Base-by-base conservation (phyloP, 805 yeast species). In the Pichia ethanolica region DNA sequence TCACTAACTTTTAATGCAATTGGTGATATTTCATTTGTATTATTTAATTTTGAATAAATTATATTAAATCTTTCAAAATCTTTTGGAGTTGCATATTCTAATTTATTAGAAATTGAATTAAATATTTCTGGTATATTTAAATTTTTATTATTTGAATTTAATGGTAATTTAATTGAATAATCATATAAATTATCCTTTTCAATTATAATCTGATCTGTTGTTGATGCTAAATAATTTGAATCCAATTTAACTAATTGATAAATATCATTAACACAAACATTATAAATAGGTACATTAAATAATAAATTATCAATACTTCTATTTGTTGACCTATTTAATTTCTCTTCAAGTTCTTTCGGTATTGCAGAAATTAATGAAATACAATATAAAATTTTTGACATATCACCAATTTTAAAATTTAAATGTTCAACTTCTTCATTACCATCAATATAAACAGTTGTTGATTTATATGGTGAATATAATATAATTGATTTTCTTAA, bases 191-290 rank as follows among this genome's bases (percentile, higher is more conserved):
- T 66, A 13, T 59, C 59, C 54, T 81, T 83, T 52, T 74, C 78
- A 57, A 81, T 67, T 34, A 85, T 64, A 27, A 86, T 77, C 41
- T 78, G 82, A 59, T 86, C 95, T 26, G 83, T 75, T 2, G 91
- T 82, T 7, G 79, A 70, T 3, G 83, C 89, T 38, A 83, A 68
- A 56, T 67, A 82, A 1, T 78, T 75, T 13, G 59, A 43, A 12
- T 59, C 51, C 4, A 61, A 13, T 9, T 47, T 42, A 7, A 42
- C 41, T 42, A 73, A 56, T 59, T 66, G 72, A 45, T 66, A 65
- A 36, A 75, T 66, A 60, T 86, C 91, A 46, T 74, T 73, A 34
- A 86, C 73, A 25, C 85, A 79, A 32, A 85, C 73, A 48, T 79
- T 79, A 64, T 78, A 86, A n/a, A 83, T 54, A 1, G 86, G 84